Evolutionary conservation across 1,284 basidiomycete species (phyloP), one percentile per base, ranked within the genome.

Genomic region (Pseudozyma sp.): DNA sequence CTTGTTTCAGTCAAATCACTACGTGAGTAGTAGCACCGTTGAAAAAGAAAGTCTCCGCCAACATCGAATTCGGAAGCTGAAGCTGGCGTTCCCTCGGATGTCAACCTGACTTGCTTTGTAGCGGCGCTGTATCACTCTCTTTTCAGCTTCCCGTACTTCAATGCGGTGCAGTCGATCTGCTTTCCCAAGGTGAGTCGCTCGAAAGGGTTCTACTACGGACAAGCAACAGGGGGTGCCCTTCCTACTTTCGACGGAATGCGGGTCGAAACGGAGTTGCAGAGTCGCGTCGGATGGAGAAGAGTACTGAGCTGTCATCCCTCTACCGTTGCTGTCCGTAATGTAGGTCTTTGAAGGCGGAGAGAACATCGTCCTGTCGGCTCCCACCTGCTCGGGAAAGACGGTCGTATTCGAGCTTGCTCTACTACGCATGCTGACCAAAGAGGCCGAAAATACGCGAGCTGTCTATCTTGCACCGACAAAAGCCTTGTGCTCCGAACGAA

Each of bases 391-490:
- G 14, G 76, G 76, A 14, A 80, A 79, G 53, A 76, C 81, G 55
- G 93, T 92, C 0, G 86, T 98, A 8, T 99, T 99, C 77, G 96
- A 99, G 84, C 87, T 99, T 12, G 90, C 93, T 0, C 92, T 97
- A 53, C 90, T 98, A 53, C 90, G 90, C 36, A 89, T 94, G 88
- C 86, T 95, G 40, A 87, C 87, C 53, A 86, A 87, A 53, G 85
- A 69, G 3, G 36, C 63, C 8, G 53, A 61, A 39, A 65, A 53
- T 21, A 54, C 61, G 35, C 63, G 92, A 85, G 93, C 92, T 61
- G 90, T 99, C 21, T 99, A 99, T 81, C 91, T 99, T 82, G 94
- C 95, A 0, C 95, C 95, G 0, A 97, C 94, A 1, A 96, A 97
- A 54, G 82, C 85, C 0, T 87, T 98, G 1, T 98, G 95, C 77